phyloP scores from a whole-genome alignment of 1,284 basidiomycete genomes.

The Leccinum colubrinum region DNA sequence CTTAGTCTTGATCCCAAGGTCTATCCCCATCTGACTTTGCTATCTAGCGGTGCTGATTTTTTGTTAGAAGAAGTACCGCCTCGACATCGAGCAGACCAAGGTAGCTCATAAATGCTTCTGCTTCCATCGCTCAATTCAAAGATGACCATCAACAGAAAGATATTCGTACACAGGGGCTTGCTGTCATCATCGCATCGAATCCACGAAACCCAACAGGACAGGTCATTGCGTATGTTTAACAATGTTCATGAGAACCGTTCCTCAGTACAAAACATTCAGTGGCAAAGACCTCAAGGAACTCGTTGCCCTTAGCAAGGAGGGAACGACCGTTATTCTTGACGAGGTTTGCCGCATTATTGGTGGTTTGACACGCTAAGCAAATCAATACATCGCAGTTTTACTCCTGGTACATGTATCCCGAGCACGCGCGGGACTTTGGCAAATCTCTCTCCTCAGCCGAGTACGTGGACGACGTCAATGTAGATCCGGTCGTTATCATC shows the following conservation, averaged over 20 bases:
- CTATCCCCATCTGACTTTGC: constrained; percentile 3
- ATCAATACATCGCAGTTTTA: constrained; percentile 59
- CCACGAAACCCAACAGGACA: constrained; percentile 93
- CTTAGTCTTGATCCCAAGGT: constrained; percentile 60
- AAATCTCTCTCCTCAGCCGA: constrained; percentile 80
- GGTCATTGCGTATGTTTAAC: constrained; percentile 43
- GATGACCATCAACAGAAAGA: constrained; percentile 52
- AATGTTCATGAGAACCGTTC: constrained; percentile 13
- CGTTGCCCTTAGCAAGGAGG: constrained; percentile 68
- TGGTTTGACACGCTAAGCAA: background rate
- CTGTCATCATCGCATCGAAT: constrained; percentile 88
- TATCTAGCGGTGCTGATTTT: constrained; percentile 10
- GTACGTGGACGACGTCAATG: constrained; percentile 85
- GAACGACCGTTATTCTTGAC: constrained; percentile 83
- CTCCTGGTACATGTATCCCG: constrained; percentile 80
- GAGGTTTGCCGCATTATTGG: constrained; percentile 51
- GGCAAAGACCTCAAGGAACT: constrained; percentile 82
- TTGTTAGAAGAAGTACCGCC: constrained; percentile 54
- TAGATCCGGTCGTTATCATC: constrained; percentile 81
- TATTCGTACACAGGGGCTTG: constrained; percentile 76
- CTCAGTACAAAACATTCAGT: constrained; percentile 33
- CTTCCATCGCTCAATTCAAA: constrained; percentile 5
- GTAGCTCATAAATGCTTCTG: constrained; percentile 30
- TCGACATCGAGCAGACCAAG: constrained; percentile 75
- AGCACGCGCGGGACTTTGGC: constrained; percentile 71